phyloP scores from a whole-genome alignment of 2,329 filamentous ascomycete genomes.

The Fusarium anthophilum region DNA sequence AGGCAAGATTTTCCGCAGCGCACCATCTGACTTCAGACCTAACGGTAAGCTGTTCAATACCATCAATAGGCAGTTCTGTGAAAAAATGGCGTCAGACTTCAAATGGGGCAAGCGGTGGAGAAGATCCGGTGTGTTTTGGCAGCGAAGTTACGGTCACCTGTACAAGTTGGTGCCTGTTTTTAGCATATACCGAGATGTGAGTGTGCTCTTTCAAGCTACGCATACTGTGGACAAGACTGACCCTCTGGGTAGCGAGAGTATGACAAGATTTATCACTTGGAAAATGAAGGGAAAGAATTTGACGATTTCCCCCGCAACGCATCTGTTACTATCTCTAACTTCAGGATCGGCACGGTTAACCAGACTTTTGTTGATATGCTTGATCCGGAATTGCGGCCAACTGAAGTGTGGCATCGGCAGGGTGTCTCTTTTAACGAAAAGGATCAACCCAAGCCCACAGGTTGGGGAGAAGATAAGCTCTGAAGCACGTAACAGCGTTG shows the following conservation, averaged over 20 bases:
- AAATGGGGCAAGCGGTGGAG: not conserved
- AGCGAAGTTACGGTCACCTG: not conserved
- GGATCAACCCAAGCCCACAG: not conserved
- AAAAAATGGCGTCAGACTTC: not conserved
- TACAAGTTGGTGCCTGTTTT: not conserved
- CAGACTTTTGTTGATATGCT: not conserved
- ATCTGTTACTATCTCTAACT: not conserved
- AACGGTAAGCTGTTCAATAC: not conserved
- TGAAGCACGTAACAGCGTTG: not conserved
- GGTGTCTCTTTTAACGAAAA: not conserved
- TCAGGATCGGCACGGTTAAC: not conserved
- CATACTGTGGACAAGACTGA: not conserved
- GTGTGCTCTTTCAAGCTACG: not conserved
- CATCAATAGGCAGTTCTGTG: not conserved
- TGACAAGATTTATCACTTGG: not conserved
- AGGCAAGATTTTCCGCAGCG: conserved; percentile 46
- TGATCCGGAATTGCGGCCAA: not conserved
- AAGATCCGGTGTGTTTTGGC: not conserved
- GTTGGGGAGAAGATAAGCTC: not conserved
- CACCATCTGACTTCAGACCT: not conserved
- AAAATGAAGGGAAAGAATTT: not conserved
- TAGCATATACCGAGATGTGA: not conserved
- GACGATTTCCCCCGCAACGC: not conserved
- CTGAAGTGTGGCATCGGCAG: not conserved
- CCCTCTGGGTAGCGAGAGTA: not conserved